These are phyloP conservation scores for Fusarium begoniae DNA, from an alignment of 2,329 filamentous ascomycete genomes.

Conservation along the genomic window DNA sequence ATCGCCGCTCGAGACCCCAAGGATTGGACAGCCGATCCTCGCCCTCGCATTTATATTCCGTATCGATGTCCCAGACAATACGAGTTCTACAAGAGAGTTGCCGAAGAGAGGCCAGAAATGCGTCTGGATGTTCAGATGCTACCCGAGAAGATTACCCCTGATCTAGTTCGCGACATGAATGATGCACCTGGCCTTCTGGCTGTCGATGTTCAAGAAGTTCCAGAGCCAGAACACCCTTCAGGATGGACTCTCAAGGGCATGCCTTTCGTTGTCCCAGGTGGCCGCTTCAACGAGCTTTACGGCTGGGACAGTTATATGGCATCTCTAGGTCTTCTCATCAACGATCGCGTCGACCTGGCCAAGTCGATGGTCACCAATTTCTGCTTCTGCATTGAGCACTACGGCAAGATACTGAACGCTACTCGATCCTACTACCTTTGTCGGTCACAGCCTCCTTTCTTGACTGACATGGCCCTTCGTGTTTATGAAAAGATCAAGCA, in stretches of 20 bases:
- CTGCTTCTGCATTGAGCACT: slow-evolving; percentile 97
- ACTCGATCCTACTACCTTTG: slow-evolving; percentile 95
- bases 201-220: slow-evolving; percentile 83
- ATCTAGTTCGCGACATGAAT: slow-evolving; percentile 85
- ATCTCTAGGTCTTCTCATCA: slow-evolving; percentile 86
- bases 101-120: slow-evolving; percentile 81
- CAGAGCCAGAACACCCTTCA: slow-evolving; percentile 66
- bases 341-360: slow-evolving; percentile 85
- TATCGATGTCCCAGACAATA: slow-evolving; percentile 84
- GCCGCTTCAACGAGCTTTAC: slow-evolving; percentile 97
- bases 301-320: slow-evolving; percentile 99
- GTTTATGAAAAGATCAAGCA: slow-evolving; percentile 95
- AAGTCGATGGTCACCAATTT: slow-evolving; percentile 97
- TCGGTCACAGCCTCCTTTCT: slow-evolving; percentile 93
- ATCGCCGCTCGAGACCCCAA: slow-evolving; percentile 90
- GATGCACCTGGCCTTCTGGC: slow-evolving; percentile 88
- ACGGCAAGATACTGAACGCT: slow-evolving; percentile 97
- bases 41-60: slow-evolving; percentile 92
- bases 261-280: slow-evolving; percentile 96
- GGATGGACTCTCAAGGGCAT: slow-evolving; percentile 79
- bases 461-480: slow-evolving; percentile 95
- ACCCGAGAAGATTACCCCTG: slow-evolving; percentile 78
- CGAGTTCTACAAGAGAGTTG: slow-evolving; percentile 87
- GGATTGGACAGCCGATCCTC: slow-evolving; percentile 91
- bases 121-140: slow-evolving; percentile 87